Evolutionary conservation across 805 yeast species (phyloP).

Genomic region (Saccharomycopsis schoenii): DNA sequence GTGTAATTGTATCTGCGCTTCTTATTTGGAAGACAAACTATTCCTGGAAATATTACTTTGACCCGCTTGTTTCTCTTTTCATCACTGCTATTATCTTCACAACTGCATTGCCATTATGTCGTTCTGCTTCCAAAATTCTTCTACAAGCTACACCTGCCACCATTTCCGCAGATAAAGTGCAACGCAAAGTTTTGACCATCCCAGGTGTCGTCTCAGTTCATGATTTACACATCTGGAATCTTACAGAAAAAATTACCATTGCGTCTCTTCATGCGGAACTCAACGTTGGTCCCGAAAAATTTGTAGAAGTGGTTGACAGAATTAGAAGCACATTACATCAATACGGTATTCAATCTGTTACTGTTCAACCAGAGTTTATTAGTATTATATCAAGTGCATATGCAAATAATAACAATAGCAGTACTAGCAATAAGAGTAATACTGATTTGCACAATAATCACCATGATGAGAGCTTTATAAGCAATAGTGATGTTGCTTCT

Average conservation of each 20-base stretch:
- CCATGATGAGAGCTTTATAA: neutral
- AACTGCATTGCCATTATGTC: constrained; percentile 83
- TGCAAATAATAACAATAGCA: neutral
- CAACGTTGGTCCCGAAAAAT: constrained; percentile 51
- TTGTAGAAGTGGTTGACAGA: constrained; percentile 57
- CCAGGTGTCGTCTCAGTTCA: constrained; percentile 78
- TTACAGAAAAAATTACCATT: constrained; percentile 75
- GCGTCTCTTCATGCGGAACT: constrained; percentile 87
- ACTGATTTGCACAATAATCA: neutral
- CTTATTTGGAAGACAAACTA: constrained; percentile 91
- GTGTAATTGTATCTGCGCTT: constrained; percentile 82
- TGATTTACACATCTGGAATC: constrained; percentile 94
- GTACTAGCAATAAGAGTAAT: neutral
- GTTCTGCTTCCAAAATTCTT: constrained; percentile 75
- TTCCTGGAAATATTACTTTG: constrained; percentile 78
- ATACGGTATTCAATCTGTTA: constrained; percentile 84
- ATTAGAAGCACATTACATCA: constrained; percentile 73
- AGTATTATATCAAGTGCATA: neutral
- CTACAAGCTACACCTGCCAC: constrained; percentile 90
- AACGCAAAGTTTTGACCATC: constrained; percentile 54
- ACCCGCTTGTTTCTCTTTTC: constrained; percentile 76
- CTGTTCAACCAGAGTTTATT: constrained; percentile 90
- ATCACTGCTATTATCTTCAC: constrained; percentile 85
- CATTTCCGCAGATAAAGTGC: constrained; percentile 65
- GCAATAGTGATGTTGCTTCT: neutral